Evolutionary conservation across 352 stramenopile genomes (phyloP).

Genomic region (Phytophthora foliorum): DNA sequence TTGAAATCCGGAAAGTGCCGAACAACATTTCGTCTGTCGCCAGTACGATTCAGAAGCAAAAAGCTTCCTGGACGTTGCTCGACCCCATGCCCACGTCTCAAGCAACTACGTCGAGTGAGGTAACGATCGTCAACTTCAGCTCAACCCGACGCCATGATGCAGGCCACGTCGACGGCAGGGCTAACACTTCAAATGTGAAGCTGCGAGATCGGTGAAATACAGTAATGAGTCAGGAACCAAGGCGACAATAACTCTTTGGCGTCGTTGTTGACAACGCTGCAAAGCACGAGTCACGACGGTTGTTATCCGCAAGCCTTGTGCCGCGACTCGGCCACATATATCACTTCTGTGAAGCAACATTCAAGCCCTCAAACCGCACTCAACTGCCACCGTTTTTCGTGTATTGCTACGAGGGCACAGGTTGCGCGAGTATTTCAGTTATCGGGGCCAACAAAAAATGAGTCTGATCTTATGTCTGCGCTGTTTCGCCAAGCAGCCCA

Average conservation of each 20-base stretch:
- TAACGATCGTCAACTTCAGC: no score
- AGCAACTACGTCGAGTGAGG: not conserved
- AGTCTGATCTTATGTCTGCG: no score
- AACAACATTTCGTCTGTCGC: constrained; percentile 7
- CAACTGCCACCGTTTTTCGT: not conserved
- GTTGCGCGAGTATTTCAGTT: not conserved
- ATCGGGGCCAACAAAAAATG: not conserved
- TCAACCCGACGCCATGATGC: no score
- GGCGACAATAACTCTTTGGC: no score
- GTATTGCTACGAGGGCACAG: no score
- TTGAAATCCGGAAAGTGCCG: not conserved
- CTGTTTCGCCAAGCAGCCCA: no score
- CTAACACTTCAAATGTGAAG: no score
- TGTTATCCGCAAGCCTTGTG: not conserved
- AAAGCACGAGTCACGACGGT: not conserved
- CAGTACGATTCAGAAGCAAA: constrained; percentile 8
- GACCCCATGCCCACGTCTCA: not conserved
- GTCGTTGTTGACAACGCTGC: no score
- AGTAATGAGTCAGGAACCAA: no score
- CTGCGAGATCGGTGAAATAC: no score
- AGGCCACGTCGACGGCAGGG: no score
- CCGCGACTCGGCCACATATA: not conserved
- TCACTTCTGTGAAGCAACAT: not conserved
- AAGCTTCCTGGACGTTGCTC: not conserved
- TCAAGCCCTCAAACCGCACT: not conserved